A percentile compares a stretch with the other conserved stretches of the same genome.
phyloP scores from a whole-genome alignment of 1,284 basidiomycete genomes.

The Fistulina hepatica region DNA sequence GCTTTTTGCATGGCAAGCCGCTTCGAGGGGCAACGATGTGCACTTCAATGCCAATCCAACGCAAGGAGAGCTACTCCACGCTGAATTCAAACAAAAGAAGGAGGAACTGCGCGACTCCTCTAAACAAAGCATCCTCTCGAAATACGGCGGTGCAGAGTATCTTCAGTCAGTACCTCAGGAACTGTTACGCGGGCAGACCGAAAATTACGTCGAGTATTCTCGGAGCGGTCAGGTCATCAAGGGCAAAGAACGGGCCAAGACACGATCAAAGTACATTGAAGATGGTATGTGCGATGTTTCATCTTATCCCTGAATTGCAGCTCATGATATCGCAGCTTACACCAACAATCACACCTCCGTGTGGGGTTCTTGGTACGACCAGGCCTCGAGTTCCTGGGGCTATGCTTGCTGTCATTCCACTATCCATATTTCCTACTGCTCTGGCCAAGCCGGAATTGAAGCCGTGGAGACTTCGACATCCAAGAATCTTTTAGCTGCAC shows the following conservation, averaged over 20 bases:
- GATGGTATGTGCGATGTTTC: constrained; percentile 57
- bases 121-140: constrained; percentile 78
- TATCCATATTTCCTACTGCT: constrained; percentile 86
- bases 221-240: constrained; percentile 85
- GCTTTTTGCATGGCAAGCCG: constrained; percentile 96
- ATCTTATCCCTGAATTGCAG: constrained; percentile 3
- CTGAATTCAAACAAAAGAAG: constrained; percentile 87
- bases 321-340: constrained; percentile 42
- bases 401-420: constrained; percentile 90
- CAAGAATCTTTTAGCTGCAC: constrained; percentile 45
- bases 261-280: constrained; percentile 87
- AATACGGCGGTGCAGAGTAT: constrained; percentile 93
- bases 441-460: constrained; percentile 79
- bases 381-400: constrained; percentile 71
- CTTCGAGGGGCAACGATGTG: constrained; percentile 86
- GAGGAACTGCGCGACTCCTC: constrained; percentile 81
- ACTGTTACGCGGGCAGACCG: constrained; percentile 87
- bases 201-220: constrained; percentile 97
- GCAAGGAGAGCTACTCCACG: constrained; percentile 84
- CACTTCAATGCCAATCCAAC: constrained; percentile 96
- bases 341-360: constrained; percentile 89
- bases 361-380: constrained; percentile 95
- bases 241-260: constrained; percentile 81
- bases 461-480: constrained; percentile 66
- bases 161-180: constrained; percentile 83